These are phyloP conservation scores for Teunomyces panamensis DNA, from an alignment of 805 yeast species.

Conservation along the genomic window DNA sequence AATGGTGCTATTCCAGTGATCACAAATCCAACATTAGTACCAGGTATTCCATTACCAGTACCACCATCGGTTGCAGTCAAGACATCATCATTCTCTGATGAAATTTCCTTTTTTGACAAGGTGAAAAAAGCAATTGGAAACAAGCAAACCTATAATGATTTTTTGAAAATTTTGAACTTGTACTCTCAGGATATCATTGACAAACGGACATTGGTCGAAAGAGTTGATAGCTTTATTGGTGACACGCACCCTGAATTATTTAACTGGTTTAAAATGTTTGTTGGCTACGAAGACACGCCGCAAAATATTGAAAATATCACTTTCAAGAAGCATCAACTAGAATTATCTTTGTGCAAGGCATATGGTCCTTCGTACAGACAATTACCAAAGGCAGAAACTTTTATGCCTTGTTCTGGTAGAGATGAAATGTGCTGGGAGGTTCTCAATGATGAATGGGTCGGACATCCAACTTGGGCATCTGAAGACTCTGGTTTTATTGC, in stretches of 20 bases:
- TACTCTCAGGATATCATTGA: slow-evolving; percentile 91
- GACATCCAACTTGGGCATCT: slow-evolving; percentile 99
- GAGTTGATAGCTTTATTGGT: slow-evolving; percentile 85
- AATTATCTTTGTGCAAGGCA: slow-evolving; percentile 85
- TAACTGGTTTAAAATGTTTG: slow-evolving; percentile 89
- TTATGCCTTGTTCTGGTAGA: slow-evolving; percentile 96
- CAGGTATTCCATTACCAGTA: slow-evolving; percentile 84
- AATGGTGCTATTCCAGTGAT: slow-evolving; percentile 37
- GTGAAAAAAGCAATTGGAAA: slow-evolving; percentile 86
- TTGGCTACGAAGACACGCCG: slow-evolving; percentile 84
- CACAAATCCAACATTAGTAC: slow-evolving; percentile 64
- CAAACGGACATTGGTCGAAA: slow-evolving; percentile 72
- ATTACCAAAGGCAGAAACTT: slow-evolving; percentile 89
- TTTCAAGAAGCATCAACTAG: slow-evolving; percentile 87
- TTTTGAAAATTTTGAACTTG: slow-evolving; percentile 80
- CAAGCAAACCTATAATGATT: slow-evolving; percentile 88
- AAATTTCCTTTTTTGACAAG: slow-evolving; percentile 85
- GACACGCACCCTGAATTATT: slow-evolving; percentile 68
- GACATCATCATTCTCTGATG: slow-evolving; percentile 70
- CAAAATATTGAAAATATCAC: slow-evolving; percentile 82
- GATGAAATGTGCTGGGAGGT: slow-evolving; percentile 99
- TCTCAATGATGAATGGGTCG: slow-evolving; percentile 97
- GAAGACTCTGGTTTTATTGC: slow-evolving; percentile 99
- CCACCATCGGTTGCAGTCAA: slow-evolving; percentile 43
- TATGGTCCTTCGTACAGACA: slow-evolving; percentile 94